These are phyloP conservation scores for Fagus crenata DNA, from an alignment of 306 rosid species.

Conservation along the genomic window DNA sequence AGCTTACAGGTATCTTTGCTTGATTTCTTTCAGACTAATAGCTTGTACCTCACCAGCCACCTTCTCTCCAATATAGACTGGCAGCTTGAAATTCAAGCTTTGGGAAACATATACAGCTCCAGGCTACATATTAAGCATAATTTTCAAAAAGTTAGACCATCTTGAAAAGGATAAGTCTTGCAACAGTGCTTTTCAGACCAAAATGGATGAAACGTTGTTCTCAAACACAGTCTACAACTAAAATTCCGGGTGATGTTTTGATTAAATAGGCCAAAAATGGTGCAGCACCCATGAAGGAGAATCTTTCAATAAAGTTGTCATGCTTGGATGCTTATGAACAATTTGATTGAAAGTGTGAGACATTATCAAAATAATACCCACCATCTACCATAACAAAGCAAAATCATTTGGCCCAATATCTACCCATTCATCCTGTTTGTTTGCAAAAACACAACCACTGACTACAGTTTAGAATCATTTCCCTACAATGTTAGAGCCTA, in stretches of 20 bases:
- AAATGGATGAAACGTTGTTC: background rate
- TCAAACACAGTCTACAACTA: background rate
- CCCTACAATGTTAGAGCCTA: background rate
- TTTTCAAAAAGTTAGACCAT: constrained; percentile 21
- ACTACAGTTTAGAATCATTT: background rate
- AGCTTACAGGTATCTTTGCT: constrained; percentile 71
- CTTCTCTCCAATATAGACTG: constrained; percentile 74
- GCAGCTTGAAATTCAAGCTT: constrained; percentile 72
- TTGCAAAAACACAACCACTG: background rate
- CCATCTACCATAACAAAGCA: background rate
- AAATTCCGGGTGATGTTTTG: background rate
- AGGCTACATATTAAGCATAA: constrained; percentile 51
- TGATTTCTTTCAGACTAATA: constrained; percentile 47
- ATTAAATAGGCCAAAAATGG: background rate
- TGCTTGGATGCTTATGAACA: background rate
- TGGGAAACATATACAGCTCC: constrained; percentile 84
- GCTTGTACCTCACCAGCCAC: constrained; percentile 63
- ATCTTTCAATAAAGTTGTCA: too few species aligned
- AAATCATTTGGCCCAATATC: constrained; percentile 1
- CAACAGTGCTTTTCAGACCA: constrained; percentile 4
- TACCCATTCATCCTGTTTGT: background rate
- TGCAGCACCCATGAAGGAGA: background rate
- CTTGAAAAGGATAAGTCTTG: background rate
- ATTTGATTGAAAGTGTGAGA: background rate
- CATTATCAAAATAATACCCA: background rate